These are phyloP conservation scores for Kandelia obovata DNA, from an alignment of 345 rosid species.

Conservation along the genomic window DNA sequence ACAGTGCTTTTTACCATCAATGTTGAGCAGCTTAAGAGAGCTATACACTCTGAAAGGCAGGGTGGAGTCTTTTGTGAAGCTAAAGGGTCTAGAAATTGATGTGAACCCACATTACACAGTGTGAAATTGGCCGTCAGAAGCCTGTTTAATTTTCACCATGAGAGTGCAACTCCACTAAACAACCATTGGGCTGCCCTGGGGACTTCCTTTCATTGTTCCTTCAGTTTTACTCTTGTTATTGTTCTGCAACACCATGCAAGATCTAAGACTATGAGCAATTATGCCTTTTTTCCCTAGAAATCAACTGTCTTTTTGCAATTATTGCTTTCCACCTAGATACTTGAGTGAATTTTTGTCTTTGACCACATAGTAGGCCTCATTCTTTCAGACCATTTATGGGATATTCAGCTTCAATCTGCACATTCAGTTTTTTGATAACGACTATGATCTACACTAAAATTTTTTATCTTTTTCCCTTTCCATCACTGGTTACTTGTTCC, in stretches of 20 bases:
- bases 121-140: conserved; percentile 13
- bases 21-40: conserved; percentile 45
- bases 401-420: too few relatives aligned
- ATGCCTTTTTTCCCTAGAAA: neutral
- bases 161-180: neutral
- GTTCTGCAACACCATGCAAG: neutral
- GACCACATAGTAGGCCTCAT: too few relatives aligned
- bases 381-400: too few relatives aligned
- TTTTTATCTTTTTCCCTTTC: too few relatives aligned
- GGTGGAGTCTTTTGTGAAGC: conserved; percentile 56
- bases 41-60: conserved; percentile 59
- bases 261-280: neutral
- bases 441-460: too few relatives aligned
- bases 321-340: too few relatives aligned
- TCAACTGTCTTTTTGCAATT: too few relatives aligned
- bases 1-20: neutral
- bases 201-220: neutral
- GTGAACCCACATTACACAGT: conserved; percentile 56
- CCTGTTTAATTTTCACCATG: neutral
- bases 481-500: too few relatives aligned
- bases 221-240: neutral
- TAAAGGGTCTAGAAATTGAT: conserved; percentile 53
- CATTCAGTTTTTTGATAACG: too few relatives aligned
- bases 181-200: neutral
- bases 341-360: too few relatives aligned